Evolutionary conservation across 2,329 filamentous ascomycete genomes (phyloP), one percentile per base, ranked within the genome.

Genomic region (Aspergillus tubingensis): DNA sequence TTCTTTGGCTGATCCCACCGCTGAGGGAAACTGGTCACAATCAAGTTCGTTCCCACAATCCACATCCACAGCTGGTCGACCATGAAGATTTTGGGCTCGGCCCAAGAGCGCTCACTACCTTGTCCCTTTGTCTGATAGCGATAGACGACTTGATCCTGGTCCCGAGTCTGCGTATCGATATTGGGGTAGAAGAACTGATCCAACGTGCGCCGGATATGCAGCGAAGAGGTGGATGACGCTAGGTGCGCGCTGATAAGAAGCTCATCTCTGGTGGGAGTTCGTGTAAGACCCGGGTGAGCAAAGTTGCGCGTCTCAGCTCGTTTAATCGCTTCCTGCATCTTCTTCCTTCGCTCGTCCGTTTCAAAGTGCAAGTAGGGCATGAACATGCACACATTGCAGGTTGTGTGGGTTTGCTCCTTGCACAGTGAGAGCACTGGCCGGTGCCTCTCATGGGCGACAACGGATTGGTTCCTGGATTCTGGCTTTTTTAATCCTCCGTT

Each of bases 21-120:
- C 38, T 76, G 74, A 1, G 75, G 70, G 39, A 77, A 76, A 19
- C 74, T 74, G 6, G 75, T 77, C 13, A 89, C 80, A 17, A 89
- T 81, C 15, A 88, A 74, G 59, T 87, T 85, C 78, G 60, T 83
- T 76, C 73, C 76, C 1, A 89, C 68, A 3, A 87, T 79, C 84
- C 85, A 88, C 69, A 89, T 82, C 87, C 87, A 89, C 1, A 90
- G 75, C 65, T 89, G 87, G 68, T 89, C 87, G 0, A 89, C 86
- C 86, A 88, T 88, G 70, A 87, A 87, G 2, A 88, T 82, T 62
- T 87, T 87, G 1, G 80, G 80, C 58, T 86, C 83, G 3, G 61
- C 63, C 3, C 57, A 63, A 2, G 73, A 74, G 71, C 69, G 68
- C 15, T 69, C 70, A 17, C 65, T 65, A 7, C 69, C 73, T 8